phyloP scores from a whole-genome alignment of 768 basidiomycete species.

The Zangia roseola region DNA sequence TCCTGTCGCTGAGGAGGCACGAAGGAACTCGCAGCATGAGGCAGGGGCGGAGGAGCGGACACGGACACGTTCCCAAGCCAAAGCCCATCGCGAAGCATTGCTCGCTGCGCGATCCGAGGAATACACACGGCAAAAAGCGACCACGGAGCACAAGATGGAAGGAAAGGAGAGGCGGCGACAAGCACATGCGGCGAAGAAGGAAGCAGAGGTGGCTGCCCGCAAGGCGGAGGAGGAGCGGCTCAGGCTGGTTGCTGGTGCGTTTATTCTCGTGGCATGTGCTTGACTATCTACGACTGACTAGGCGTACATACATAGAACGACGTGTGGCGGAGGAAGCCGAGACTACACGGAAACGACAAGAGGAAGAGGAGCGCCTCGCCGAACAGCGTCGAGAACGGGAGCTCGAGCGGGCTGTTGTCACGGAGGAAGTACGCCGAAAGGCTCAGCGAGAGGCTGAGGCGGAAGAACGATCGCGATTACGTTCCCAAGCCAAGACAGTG shows the following conservation, averaged over 20 bases:
- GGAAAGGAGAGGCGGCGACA: slow-evolving; percentile 74
- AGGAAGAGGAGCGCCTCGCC: slow-evolving; percentile 55
- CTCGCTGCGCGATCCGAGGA: slow-evolving; percentile 61
- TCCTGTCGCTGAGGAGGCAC: slow-evolving; percentile 62
- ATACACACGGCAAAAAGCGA: slow-evolving; percentile 52
- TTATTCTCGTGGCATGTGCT: neutral
- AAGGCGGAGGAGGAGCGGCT: slow-evolving; percentile 42
- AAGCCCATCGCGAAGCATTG: slow-evolving; percentile 49
- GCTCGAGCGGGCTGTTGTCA: slow-evolving; percentile 49
- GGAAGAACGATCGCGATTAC: slow-evolving; percentile 41
- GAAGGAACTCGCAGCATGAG: slow-evolving; percentile 59
- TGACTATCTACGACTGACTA: slow-evolving; percentile 10
- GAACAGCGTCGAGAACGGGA: slow-evolving; percentile 55
- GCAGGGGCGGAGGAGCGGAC: slow-evolving; percentile 60
- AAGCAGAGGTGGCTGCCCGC: slow-evolving; percentile 28
- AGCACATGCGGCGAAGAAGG: slow-evolving; percentile 58
- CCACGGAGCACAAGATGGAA: slow-evolving; percentile 66
- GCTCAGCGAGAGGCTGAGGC: slow-evolving; percentile 73
- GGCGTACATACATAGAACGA: slow-evolving; percentile 39
- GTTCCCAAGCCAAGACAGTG: slow-evolving; percentile 29
- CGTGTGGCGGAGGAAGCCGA: slow-evolving; percentile 56
- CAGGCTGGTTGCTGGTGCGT: slow-evolving; percentile 52
- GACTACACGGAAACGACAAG: slow-evolving; percentile 55
- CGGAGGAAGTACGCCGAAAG: slow-evolving; percentile 58
- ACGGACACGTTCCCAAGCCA: slow-evolving; percentile 70